These are phyloP conservation scores for Zoysia japonica DNA, from an alignment of 176 grass and related monocot species.

Conservation along the genomic window DNA sequence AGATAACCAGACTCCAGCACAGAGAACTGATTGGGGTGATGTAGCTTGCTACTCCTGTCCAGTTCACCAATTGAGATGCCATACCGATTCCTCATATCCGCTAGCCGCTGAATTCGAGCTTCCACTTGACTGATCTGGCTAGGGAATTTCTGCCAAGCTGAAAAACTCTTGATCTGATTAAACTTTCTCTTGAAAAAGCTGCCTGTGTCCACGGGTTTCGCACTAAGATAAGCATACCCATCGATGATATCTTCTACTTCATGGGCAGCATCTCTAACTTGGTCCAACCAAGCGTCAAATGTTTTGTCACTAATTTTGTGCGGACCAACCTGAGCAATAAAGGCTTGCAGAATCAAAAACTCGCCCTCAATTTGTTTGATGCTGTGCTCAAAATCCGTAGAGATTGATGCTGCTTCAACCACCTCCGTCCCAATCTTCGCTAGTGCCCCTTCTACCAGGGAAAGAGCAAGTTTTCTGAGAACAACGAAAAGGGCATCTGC, in stretches of 20 bases:
- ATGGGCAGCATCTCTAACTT: constrained; percentile 44
- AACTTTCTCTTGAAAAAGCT: constrained; percentile 46
- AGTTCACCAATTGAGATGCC: neutral
- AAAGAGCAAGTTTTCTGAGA: constrained; percentile 47
- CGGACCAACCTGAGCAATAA: constrained; percentile 32
- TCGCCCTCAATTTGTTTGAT: constrained; percentile 47
- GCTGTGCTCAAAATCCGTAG: constrained; percentile 37
- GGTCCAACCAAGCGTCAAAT: constrained; percentile 40
- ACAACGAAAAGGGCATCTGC: constrained; percentile 47
- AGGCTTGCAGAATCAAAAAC: constrained; percentile 46
- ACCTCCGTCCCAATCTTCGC: constrained; percentile 10
- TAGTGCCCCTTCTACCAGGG: constrained; percentile 33
- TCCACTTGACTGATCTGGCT: constrained; percentile 43
- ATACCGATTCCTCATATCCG: constrained; percentile 48
- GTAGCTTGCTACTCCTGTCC: neutral
- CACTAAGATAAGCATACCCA: constrained; percentile 46
- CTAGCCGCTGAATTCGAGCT: constrained; percentile 38
- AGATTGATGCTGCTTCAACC: constrained; percentile 32
- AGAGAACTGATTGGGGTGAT: neutral
- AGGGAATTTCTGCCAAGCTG: constrained; percentile 25
- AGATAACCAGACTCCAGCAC: constrained; percentile 40
- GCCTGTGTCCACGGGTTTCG: neutral
- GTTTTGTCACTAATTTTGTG: constrained; percentile 20
- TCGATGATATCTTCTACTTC: constrained; percentile 61
- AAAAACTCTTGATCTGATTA: constrained; percentile 34